These are phyloP conservation scores for Acrocalymma vagum DNA, from an alignment of 2,329 filamentous ascomycete species.

Conservation along the genomic window DNA sequence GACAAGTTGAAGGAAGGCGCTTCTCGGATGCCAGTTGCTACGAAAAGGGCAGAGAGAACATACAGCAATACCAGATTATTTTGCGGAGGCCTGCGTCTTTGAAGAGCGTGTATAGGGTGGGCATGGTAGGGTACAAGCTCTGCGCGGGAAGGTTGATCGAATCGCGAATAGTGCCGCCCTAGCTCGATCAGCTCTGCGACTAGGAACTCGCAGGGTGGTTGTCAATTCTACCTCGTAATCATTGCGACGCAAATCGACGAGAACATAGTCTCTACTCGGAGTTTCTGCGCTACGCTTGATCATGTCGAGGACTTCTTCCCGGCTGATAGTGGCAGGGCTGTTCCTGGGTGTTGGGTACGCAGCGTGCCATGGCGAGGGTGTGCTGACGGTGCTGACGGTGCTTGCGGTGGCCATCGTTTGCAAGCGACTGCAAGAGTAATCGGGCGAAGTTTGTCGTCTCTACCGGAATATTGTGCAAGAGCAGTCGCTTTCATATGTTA, in stretches of 20 bases:
- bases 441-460: conserved; percentile 1
- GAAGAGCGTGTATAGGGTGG: conserved; percentile 59
- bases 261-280: conserved; percentile 13
- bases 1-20: neutral
- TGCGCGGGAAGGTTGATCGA: conserved; percentile 68
- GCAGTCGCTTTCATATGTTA: too few relatives aligned
- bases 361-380: conserved; percentile 18
- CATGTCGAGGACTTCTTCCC: conserved; percentile 16
- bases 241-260: conserved; percentile 62
- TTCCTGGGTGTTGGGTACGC: conserved; percentile 19
- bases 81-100: conserved; percentile 58
- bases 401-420: conserved; percentile 11
- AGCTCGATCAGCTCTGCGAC: conserved; percentile 10
- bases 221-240: conserved; percentile 57
- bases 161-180: conserved; percentile 68
- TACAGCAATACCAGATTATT: conserved; percentile 67
- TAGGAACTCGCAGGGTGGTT: neutral
- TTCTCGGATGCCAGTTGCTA: neutral
- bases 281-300: conserved; percentile 2
- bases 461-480: conserved; percentile 4
- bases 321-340: conserved; percentile 9
- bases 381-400: neutral
- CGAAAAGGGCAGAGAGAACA: conserved; percentile 18
- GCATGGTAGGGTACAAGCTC: conserved; percentile 61
- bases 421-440: conserved; percentile 5